Base-by-base conservation (phyloP, 2,329 filamentous ascomycete genomes). In the Fusarium sp. region DNA sequence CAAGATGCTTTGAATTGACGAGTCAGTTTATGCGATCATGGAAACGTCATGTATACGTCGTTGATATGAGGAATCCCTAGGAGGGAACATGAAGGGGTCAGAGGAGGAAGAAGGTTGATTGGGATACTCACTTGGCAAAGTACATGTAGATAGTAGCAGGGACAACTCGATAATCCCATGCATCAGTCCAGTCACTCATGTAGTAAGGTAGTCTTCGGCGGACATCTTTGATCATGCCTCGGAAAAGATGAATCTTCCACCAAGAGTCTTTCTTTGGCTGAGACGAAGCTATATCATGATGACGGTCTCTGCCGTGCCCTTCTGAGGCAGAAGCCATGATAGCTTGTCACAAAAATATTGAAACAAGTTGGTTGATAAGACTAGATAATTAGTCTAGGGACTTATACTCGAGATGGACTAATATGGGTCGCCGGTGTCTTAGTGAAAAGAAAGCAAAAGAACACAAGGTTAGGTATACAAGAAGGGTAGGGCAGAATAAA, bases 71-170 rank as follows among this genome's bases (percentile, higher is more conserved):
- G 20, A 40, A 6, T 29, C 18, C 13, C 11, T 18, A 16, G 24
- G 13, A 20, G 18, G 45, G 18, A 20, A 44, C 7, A 32, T 32
- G 12, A 25, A 22, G 29, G 29, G 16, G 27, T 12, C n/a, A 24
- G 9, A 30, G 46, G 22, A 27, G 52, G 24, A 22, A 34, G 20
- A 20, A 20, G 20, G 22, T 3, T 18, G 22, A 34, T 22, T 13
- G 16, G 20, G 18, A 57, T 22, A 71, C 84, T 67, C 85, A 95
- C 93, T 97, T 97, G 69, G 94, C 93, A 86, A 97, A 97, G 83
- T 96, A 97, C 92, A 97, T 97, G 81, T 97, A 97, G 30, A 97
- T 83, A 12, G 94, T 97, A 18, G 93, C 93, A 2, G 94, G 94
- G 41, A 97, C 87, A 44, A 97, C 92, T 57, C 94, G 88, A 82